Percentiles rank a stretch among this genome's conserved stretches.
Evolutionary conservation across 495 filamentous ascomycete species (phyloP).

Genomic region (Aspergillus incahuasiensis): DNA sequence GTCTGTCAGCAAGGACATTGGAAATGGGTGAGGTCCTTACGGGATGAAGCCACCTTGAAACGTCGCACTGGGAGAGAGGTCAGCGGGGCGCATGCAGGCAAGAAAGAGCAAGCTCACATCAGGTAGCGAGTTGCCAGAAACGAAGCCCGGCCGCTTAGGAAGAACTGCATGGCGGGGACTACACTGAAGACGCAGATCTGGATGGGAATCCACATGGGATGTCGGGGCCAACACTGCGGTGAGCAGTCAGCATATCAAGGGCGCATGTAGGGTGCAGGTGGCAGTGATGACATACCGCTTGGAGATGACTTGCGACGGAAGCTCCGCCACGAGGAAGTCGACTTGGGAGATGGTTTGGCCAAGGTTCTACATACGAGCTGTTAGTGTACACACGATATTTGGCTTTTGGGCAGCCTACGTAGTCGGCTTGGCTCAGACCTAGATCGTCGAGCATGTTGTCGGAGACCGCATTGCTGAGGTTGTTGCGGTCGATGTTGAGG

Average conservation of each 20-base stretch:
- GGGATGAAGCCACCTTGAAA: neutral
- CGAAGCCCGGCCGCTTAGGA: neutral
- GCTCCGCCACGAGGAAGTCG: neutral
- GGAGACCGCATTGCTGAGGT: neutral
- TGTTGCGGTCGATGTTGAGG: neutral
- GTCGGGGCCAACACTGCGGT: neutral
- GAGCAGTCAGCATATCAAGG: neutral
- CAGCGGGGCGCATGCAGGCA: neutral
- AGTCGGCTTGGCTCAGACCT: neutral
- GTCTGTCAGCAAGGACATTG: neutral
- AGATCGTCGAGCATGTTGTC: conserved; percentile 2
- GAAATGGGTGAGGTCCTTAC: neutral
- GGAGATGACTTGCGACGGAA: neutral
- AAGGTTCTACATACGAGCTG: neutral
- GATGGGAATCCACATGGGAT: neutral
- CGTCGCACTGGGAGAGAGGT: neutral
- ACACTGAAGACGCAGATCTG: neutral
- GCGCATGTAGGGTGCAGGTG: too few species aligned
- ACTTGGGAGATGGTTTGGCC: neutral
- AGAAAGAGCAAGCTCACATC: neutral
- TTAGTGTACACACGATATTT: neutral
- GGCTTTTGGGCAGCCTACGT: neutral
- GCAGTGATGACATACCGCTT: too few species aligned
- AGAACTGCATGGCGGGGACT: neutral
- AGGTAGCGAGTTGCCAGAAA: neutral